Base-by-base conservation (phyloP, 2,329 filamentous ascomycete genomes). In the Calonectria pseudoreteaudii region DNA sequence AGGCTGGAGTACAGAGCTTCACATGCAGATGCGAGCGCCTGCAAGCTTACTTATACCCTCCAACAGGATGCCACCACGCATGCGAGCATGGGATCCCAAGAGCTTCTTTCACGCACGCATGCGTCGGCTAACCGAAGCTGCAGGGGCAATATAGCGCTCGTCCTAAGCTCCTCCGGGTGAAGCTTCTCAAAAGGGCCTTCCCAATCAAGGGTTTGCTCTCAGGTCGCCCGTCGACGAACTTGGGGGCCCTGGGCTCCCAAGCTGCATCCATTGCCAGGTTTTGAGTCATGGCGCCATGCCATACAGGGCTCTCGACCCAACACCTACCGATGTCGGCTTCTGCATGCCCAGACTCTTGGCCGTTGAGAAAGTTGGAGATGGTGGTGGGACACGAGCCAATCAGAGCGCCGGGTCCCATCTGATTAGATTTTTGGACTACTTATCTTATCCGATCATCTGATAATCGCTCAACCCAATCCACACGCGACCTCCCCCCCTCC, bases 361-460 rank as follows among this genome's bases (percentile, higher is more conserved):
- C 23, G 53, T 31, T 68, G 44, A 47, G 58, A 60, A 62, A 41
- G 50, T 47, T 68, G 70, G 71, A 53, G 69, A 68, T 66, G 70
- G 53, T 13, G 30, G 26, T 13, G 26, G 18, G 34, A 23, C 28
- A 20, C 34, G 30, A 58, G 34, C 79, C 80, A 82, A 82, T 82
- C 47, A 72, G 28, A 26, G 30, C 2, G 0, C 18, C 20, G 38
- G 36, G 26, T 23, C 44, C 65, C 74, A 82, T 82, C 81, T 81
- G 77, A 82, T 82, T 77, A 80, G 78, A 79, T 79, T 52, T 66
- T 66, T 34, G 41, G 11, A 13, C 23, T 34, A 18, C 50, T n/a
- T n/a, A 72, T 78, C 75, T 78, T 77, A 78, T 78, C 76, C 76
- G 76, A 77, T 76, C 72, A 77, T 78, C 76, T 75, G 74, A 77